A percentile compares a stretch with the other conserved stretches of the same genome.
These are phyloP conservation scores for Phytopythium vexans DNA, from an alignment of 352 stramenopile species.

Conservation along the genomic window DNA sequence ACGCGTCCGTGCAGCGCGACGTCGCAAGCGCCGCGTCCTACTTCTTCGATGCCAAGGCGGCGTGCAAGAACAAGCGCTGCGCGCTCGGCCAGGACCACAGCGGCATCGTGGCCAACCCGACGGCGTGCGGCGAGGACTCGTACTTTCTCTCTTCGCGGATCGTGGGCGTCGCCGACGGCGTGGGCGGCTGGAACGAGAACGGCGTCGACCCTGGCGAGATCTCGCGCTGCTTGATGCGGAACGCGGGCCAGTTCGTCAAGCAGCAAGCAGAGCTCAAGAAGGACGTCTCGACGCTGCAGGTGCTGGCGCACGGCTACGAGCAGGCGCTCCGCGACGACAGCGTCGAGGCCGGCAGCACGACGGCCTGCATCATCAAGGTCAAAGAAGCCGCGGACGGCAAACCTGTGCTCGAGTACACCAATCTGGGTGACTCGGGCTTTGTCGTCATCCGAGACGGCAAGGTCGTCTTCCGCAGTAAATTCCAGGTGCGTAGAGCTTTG, in stretches of 20 bases:
- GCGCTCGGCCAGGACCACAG: conserved; percentile 40
- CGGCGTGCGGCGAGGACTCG: conserved; percentile 68
- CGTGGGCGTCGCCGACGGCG: conserved; percentile 69
- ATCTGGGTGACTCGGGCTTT: conserved; percentile 78
- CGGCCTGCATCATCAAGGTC: conserved; percentile 67
- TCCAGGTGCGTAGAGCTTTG: conserved; percentile 29
- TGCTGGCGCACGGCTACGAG: conserved; percentile 57
- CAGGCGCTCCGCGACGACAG: conserved; percentile 55
- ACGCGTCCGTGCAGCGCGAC: conserved; percentile 5
- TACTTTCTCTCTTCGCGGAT: conserved; percentile 66
- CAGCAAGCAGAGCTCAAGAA: conserved; percentile 24
- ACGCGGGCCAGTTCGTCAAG: conserved; percentile 44
- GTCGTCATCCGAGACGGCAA: conserved; percentile 58
- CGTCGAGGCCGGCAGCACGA: conserved; percentile 77
- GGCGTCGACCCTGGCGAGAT: conserved; percentile 75
- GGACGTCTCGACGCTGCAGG: conserved; percentile 42
- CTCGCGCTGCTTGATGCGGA: conserved; percentile 73
- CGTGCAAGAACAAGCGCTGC: conserved; percentile 71
- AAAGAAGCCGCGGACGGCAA: conserved; percentile 40
- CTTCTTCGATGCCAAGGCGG: conserved; percentile 69
- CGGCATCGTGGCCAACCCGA: conserved; percentile 43
- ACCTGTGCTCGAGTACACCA: conserved; percentile 72
- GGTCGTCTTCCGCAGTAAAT: conserved; percentile 74
- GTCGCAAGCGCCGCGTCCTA: conserved; percentile 36
- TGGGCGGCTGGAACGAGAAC: conserved; percentile 83